These are phyloP conservation scores for Cercospora berteroae DNA, from an alignment of 2,329 filamentous ascomycete genomes.

Conservation along the genomic window DNA sequence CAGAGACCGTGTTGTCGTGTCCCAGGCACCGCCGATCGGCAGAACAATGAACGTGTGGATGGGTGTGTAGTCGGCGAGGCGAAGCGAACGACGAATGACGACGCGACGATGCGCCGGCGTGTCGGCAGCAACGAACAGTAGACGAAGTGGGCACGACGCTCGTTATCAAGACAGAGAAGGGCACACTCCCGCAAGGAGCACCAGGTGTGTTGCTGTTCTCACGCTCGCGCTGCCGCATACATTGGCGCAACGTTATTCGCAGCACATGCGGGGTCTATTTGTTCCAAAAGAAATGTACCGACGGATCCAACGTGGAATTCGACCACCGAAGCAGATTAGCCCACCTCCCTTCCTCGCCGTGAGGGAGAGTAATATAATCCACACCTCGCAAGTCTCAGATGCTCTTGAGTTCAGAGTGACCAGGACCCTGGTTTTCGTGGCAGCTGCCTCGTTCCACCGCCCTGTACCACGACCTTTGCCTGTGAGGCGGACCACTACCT, in stretches of 20 bases:
- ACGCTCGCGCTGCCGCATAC: constrained; percentile 2
- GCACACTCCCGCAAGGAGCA: constrained; percentile 1
- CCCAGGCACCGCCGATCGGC: constrained; percentile 1
- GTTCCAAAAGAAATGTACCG: neutral
- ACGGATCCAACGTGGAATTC: neutral
- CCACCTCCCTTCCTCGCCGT: neutral
- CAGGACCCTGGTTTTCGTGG: neutral
- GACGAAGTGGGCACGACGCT: neutral
- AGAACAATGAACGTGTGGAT: constrained; percentile 7
- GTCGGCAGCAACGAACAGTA: neutral
- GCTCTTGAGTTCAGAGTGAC: constrained; percentile 1
- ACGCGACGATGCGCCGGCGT: neutral
- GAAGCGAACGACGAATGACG: neutral
- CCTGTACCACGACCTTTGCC: constrained; percentile 2
- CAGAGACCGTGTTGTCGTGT: constrained; percentile 12
- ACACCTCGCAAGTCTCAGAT: neutral
- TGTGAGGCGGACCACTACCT: neutral
- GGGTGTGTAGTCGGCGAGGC: constrained; percentile 1
- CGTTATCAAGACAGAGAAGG: neutral
- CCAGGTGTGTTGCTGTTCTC: neutral
- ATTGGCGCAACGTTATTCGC: constrained; percentile 4
- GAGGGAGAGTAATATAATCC: neutral
- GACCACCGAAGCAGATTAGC: neutral
- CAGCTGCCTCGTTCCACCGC: constrained; percentile 1
- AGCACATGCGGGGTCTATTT: constrained; percentile 5